Conservation (phyloP, 2,329 filamentous ascomycete genomes). For the Fusarium marasasianum region DNA sequence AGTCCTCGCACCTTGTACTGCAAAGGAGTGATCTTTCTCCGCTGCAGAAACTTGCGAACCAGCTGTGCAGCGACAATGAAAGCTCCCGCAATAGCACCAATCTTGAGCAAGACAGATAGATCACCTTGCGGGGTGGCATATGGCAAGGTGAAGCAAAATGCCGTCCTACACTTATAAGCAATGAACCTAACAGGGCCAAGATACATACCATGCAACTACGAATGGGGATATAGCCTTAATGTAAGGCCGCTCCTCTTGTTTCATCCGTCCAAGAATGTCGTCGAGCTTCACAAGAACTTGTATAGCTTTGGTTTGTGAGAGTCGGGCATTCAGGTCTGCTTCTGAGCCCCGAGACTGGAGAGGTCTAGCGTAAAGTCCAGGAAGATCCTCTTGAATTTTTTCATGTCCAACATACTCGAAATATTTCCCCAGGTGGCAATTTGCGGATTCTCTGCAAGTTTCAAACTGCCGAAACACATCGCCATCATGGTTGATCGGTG, state of each 20-base stretch:
- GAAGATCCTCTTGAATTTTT: fast-evolving
- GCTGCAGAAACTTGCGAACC: not conserved
- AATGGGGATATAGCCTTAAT: not conserved
- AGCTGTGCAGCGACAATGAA: fast-evolving
- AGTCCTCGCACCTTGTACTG: slow-evolving; percentile 2
- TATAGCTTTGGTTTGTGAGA: not conserved
- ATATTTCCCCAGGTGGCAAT: not conserved
- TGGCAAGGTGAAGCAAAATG: not conserved
- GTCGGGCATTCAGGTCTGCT: fast-evolving
- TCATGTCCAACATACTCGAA: not conserved
- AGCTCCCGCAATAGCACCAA: fast-evolving
- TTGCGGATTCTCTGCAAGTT: not conserved
- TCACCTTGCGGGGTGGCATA: not conserved
- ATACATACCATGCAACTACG: not conserved
- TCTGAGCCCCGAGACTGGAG: fast-evolving
- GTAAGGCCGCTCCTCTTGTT: not conserved
- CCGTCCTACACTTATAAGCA: not conserved
- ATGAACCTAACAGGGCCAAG: fast-evolving
- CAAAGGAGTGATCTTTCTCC: not conserved
- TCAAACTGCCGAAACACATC: not conserved
- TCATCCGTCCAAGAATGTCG: not conserved
- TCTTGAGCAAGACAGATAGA: fast-evolving
- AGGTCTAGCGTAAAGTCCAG: not conserved
- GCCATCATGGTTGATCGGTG: fast-evolving
- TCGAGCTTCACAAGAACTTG: not conserved